Base-by-base conservation (phyloP, 441 rosid genomes). In the Gossypium laxum region DNA sequence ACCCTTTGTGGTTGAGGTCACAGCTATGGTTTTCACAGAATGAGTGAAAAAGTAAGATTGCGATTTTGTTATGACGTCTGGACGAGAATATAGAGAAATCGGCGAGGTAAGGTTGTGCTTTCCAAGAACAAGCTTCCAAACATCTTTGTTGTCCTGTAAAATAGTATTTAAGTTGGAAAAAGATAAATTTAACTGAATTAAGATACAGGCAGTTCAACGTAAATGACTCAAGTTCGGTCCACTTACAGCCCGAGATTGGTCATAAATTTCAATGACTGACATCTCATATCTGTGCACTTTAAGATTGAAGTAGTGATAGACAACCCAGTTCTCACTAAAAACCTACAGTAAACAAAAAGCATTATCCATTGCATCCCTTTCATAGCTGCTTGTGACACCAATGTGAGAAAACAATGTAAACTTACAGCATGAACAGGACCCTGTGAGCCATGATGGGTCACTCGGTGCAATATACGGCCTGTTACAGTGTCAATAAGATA, bases 201-300 rank as follows among this genome's bases (percentile, higher is more conserved):
- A n/a, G n/a, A n/a, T n/a, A n/a, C n/a, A n/a, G n/a, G n/a, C n/a
- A n/a, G n/a, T n/a, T n/a, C n/a, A n/a, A n/a, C n/a, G n/a, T n/a
- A n/a, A n/a, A n/a, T n/a, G n/a, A n/a, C n/a, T n/a, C n/a, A n/a
- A n/a, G n/a, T n/a, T n/a, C n/a, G n/a, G n/a, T n/a, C n/a, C 59
- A 63, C 91, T 69, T 92, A 95, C 99, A 79, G 98, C 99, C 26
- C 98, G 89, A 64, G 98, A 95, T 75, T 92, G 99, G 75, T 95
- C 98, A 81, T 89, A 95, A 47, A 92, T 86, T 83, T 95, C 99
- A 38, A 88, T 83, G 55, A 95, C 98, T 1, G 99, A 87, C 89
- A 95, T 89, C 88, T 92, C 99, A 69, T 85, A 87, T 86, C 95
- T 89, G 82, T 95, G 99, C 4, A 96, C 96, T 83, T 96, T 87